phyloP scores from a whole-genome alignment of 1,284 basidiomycete genomes.

The Malassezia brasiliensis region DNA sequence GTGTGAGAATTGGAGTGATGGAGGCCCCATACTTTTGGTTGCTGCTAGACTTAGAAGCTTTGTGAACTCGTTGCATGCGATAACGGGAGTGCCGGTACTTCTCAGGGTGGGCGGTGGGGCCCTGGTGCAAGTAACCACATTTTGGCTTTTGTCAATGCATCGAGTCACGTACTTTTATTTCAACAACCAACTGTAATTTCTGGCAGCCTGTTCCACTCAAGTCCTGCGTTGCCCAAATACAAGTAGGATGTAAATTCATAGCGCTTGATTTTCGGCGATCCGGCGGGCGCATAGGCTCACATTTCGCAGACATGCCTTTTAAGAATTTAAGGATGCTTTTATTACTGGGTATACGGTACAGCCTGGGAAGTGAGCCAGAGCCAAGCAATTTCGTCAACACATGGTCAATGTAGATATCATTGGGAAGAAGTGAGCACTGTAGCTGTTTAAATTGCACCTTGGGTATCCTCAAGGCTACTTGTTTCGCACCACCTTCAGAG shows the following conservation, averaged over 20 bases:
- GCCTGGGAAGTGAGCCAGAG: background rate
- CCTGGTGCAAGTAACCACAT: slow-evolving; percentile 5
- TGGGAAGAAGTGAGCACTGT: background rate
- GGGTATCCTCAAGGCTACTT: slow-evolving; percentile 4
- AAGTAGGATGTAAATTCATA: background rate
- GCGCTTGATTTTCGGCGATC: background rate
- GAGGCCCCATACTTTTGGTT: background rate
- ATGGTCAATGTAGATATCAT: slow-evolving; percentile 2
- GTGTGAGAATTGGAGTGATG: background rate
- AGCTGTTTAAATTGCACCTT: background rate
- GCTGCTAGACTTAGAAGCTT: background rate
- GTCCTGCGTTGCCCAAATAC: slow-evolving; percentile 13
- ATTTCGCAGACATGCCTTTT: background rate
- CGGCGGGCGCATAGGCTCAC: background rate
- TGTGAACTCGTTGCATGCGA: slow-evolving; percentile 8
- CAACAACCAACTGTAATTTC: background rate
- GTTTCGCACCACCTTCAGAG: background rate
- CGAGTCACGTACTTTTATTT: slow-evolving; percentile 11
- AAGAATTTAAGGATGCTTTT: background rate
- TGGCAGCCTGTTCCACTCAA: background rate
- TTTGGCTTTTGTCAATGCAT: slow-evolving; percentile 9
- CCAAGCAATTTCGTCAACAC: slow-evolving; percentile 5
- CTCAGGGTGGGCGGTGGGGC: background rate
- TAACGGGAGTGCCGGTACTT: slow-evolving; percentile 8
- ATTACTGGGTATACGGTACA: background rate